Percentiles rank a stretch among this genome's conserved stretches.
phyloP scores from a whole-genome alignment of 1,139 yeast species.

The Yamadazyma diddensiae region DNA sequence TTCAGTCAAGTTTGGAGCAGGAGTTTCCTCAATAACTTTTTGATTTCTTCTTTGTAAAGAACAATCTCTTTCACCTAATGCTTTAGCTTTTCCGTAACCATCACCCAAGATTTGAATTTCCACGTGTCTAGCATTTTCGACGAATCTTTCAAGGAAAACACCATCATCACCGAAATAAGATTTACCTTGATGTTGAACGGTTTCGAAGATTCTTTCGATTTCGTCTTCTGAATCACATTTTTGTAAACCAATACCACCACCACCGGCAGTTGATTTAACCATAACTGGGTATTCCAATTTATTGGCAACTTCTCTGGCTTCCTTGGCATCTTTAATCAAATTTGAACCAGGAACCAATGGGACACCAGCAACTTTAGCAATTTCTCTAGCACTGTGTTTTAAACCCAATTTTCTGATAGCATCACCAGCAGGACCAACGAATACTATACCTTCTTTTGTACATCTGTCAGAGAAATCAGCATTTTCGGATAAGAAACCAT shows the following conservation, averaged over 20 bases:
- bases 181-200: slow-evolving; percentile 91
- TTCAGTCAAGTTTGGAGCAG: slow-evolving; percentile 91
- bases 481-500: slow-evolving; percentile 93
- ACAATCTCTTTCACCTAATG: slow-evolving; percentile 96
- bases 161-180: slow-evolving; percentile 94
- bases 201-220: slow-evolving; percentile 76
- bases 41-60: slow-evolving; percentile 96
- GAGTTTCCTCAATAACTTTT: slow-evolving; percentile 94
- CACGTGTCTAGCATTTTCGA: slow-evolving; percentile 91
- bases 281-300: slow-evolving; percentile 83
- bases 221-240: slow-evolving; percentile 82
- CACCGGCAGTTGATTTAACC: slow-evolving; percentile 98
- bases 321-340: slow-evolving; percentile 63
- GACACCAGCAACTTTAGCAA: slow-evolving; percentile 83
- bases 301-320: slow-evolving; percentile 76
- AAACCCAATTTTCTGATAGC: slow-evolving; percentile 88
- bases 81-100: slow-evolving; percentile 87
- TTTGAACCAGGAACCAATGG: slow-evolving; percentile 97
- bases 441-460: slow-evolving; percentile 75
- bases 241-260: slow-evolving; percentile 97
- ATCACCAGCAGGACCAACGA: slow-evolving; percentile 84
- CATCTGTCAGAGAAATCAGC: slow-evolving; percentile 94
- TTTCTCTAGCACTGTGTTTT: slow-evolving; percentile 94
- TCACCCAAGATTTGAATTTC: slow-evolving; percentile 97
- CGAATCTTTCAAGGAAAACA: slow-evolving; percentile 90